Conservation (phyloP, 768 basidiomycete species). For the Tephrocybe sp. region DNA sequence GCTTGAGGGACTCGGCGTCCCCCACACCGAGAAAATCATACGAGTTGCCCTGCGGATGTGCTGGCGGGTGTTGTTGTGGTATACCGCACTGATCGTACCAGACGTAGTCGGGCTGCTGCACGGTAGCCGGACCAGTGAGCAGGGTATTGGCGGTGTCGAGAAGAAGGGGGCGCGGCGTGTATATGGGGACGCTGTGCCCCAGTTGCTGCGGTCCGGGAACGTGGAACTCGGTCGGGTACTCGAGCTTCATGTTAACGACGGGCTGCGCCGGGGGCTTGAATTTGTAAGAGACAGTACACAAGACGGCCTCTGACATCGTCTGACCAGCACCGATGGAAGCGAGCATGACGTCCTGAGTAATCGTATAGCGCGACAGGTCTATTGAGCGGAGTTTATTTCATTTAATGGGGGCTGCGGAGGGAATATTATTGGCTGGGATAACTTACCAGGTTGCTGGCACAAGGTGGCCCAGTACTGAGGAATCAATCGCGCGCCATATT, state of each 20-base stretch:
- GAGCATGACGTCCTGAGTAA: constrained; percentile 23
- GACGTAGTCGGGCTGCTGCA: background rate
- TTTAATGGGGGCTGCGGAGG: background rate
- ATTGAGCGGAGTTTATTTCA: background rate
- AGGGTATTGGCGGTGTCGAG: constrained; percentile 16
- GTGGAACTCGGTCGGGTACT: constrained; percentile 1
- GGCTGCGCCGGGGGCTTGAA: constrained; percentile 10
- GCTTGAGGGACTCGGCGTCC: constrained; percentile 6
- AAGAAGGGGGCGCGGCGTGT: constrained; percentile 13
- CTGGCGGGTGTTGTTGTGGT: background rate
- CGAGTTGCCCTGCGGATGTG: background rate
- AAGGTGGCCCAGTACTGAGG: constrained; percentile 26
- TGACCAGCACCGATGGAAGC: constrained; percentile 8
- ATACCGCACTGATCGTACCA: constrained; percentile 13
- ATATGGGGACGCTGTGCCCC: background rate
- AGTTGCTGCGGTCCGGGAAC: background rate
- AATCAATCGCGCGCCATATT: constrained; percentile 21
- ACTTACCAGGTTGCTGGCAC: constrained; percentile 22
- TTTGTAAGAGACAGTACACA: constrained; percentile 18
- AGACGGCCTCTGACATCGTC: constrained; percentile 14
- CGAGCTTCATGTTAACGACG: constrained; percentile 7
- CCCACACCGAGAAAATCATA: constrained; percentile 12
- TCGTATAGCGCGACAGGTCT: constrained; percentile 24
- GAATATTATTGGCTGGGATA: background rate
- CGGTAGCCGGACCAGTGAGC: constrained; percentile 2